Conservation (phyloP, 345 rosid genomes). For the Corymbia maculata region DNA sequence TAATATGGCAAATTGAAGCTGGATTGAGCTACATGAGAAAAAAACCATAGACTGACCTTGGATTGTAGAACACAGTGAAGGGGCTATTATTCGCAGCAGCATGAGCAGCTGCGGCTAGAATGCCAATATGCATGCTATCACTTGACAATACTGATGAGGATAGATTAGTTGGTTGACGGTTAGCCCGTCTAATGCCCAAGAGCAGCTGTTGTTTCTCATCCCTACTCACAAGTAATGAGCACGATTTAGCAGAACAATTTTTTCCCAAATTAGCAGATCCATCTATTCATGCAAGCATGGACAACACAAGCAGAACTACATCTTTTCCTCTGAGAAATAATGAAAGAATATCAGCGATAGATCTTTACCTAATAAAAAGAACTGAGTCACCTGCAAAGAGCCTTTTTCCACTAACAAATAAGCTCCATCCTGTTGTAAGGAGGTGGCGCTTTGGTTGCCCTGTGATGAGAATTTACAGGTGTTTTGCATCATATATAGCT, state of each 20-base stretch:
- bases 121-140: slow-evolving; percentile 98
- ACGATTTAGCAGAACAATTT: background rate
- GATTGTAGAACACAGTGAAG: slow-evolving; percentile 82
- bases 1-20: background rate
- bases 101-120: slow-evolving; percentile 97
- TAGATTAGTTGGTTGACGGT: slow-evolving; percentile 73
- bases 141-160: slow-evolving; percentile 90
- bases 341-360: background rate
- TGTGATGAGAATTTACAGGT: slow-evolving; percentile 1
- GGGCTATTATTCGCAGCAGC: slow-evolving; percentile 95
- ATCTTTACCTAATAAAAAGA: slow-evolving; percentile 60
- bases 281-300: background rate
- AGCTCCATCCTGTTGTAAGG: slow-evolving; percentile 92
- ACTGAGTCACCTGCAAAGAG: slow-evolving; percentile 83
- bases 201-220: slow-evolving; percentile 86
- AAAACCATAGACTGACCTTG: slow-evolving; percentile 37
- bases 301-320: background rate
- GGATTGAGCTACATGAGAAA: background rate
- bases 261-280: background rate
- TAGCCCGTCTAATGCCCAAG: slow-evolving; percentile 76
- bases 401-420: slow-evolving; percentile 81
- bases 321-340: background rate
- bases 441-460: slow-evolving; percentile 92
- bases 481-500: background rate
- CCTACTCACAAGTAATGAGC: slow-evolving; percentile 25